Base-by-base conservation (phyloP, 2,329 filamentous ascomycete genomes). In the Magnaporthiopsis incrustans region DNA sequence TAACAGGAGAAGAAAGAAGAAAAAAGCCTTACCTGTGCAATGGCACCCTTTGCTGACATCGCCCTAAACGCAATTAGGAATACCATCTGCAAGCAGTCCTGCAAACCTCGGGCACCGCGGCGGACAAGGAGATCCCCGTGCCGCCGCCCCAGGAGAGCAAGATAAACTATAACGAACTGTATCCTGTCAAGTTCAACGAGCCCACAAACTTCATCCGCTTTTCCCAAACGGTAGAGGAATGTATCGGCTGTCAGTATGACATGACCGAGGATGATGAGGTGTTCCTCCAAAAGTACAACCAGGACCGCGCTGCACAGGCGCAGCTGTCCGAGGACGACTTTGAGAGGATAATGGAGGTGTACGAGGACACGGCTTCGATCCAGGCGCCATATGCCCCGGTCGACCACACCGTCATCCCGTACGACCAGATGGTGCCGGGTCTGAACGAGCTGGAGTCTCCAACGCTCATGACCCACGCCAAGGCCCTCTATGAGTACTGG, bases 191-290 rank as follows among this genome's bases (percentile, higher is more conserved):
- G 65, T 97, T 94, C 77, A 85, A 88, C 71, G 89, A 96, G 76
- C 92, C 95, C 63, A 87, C 89, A 67, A 95, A 93, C 67, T 98
- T 98, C 77, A 97, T 99, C 74, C 92, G 94, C 68, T 98, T 96
- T 79, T 98, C 95, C 68, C 94, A 96, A 69, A 99, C 95, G 3
- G 94, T 99, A 67, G 95, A 99, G 78, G 95, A 99, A 77, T 96
- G 90, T 71, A 89, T 92, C 72, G 90, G 91, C 71, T 90, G 89
- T 74, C 86, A 89, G 71, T 99, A 99, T 87, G 92, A 96, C 78
- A 94, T 98, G 90, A 93, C 88, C 33, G 88, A 89, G 68, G 92
- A 96, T 72, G 95, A 99, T 78, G 90, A 92, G 75, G 85, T 83
- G 64, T 97, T 91, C 73, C 84, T 99, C 70, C 90, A 89, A 73